phyloP scores from a whole-genome alignment of 73 alveolate genomes.

The Chromera velia region DNA sequence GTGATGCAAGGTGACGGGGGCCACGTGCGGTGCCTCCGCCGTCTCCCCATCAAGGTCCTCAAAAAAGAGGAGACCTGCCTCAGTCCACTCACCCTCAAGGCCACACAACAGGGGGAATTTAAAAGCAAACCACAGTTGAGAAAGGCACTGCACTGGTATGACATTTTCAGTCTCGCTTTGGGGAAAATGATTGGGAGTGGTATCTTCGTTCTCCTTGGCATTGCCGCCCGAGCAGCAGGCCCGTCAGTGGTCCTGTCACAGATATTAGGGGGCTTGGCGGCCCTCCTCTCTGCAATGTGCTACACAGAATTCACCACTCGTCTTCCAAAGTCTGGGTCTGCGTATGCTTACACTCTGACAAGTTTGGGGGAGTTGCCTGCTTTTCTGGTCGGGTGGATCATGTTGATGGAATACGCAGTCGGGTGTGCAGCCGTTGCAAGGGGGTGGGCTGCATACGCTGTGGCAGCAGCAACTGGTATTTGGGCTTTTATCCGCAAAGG shows the following conservation, averaged over 20 bases:
- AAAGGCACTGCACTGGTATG: no score
- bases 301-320: not conserved
- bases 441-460: not conserved
- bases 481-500: not conserved
- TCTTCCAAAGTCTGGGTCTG: not conserved
- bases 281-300: not conserved
- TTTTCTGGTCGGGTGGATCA: not conserved
- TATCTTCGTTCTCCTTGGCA: not conserved
- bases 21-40: no score
- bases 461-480: not conserved
- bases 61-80: no score
- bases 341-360: not conserved
- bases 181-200: no score
- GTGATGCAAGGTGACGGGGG: no score
- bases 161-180: no score
- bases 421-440: not conserved
- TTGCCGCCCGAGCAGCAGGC: not conserved
- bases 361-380: not conserved
- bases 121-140: no score
- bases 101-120: no score
- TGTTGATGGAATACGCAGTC: not conserved
- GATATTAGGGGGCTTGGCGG: not conserved
- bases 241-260: not conserved
- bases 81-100: no score
- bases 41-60: no score